A percentile compares a stretch with the other conserved stretches of the same genome.
phyloP scores from a whole-genome alignment of 1,139 yeast genomes.

The Saccharomyces hybrid region DNA sequence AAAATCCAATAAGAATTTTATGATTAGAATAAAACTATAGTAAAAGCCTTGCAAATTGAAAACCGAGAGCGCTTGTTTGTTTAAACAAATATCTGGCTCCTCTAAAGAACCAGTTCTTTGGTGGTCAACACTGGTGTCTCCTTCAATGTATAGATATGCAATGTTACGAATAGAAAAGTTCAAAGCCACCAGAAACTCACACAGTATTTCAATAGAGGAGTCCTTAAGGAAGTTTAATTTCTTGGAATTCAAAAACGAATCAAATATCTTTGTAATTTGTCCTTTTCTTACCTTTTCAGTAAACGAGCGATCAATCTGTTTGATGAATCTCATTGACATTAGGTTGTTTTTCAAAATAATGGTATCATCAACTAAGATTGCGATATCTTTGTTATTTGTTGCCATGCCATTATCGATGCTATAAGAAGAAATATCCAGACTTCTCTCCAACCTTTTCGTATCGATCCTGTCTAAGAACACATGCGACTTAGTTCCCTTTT shows the following conservation, averaged over 20 bases:
- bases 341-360: conserved; percentile 24
- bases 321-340: conserved; percentile 25
- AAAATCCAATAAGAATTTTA: conserved; percentile 33
- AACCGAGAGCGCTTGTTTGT: conserved; percentile 23
- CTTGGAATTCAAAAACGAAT: conserved; percentile 20
- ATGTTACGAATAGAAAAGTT: conserved; percentile 30
- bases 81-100: conserved; percentile 14
- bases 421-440: conserved; percentile 7
- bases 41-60: conserved; percentile 32
- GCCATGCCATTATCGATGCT: neutral
- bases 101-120: conserved; percentile 4
- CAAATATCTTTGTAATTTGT: conserved; percentile 16
- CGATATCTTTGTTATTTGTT: conserved; percentile 5
- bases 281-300: conserved; percentile 23
- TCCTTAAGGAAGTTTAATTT: conserved; percentile 21
- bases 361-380: conserved; percentile 18
- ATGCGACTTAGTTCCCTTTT: conserved; percentile 19
- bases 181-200: conserved; percentile 28
- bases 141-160: conserved; percentile 10
- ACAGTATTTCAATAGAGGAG: conserved; percentile 23
- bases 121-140: neutral
- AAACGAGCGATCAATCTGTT: conserved; percentile 18
- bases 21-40: conserved; percentile 32
- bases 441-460: conserved; percentile 25
- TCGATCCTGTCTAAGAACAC: conserved; percentile 28